Evolutionary conservation across 257 asterid species (phyloP), one percentile per base, ranked within the genome.

Genomic region (Capsicum rhomboideum): DNA sequence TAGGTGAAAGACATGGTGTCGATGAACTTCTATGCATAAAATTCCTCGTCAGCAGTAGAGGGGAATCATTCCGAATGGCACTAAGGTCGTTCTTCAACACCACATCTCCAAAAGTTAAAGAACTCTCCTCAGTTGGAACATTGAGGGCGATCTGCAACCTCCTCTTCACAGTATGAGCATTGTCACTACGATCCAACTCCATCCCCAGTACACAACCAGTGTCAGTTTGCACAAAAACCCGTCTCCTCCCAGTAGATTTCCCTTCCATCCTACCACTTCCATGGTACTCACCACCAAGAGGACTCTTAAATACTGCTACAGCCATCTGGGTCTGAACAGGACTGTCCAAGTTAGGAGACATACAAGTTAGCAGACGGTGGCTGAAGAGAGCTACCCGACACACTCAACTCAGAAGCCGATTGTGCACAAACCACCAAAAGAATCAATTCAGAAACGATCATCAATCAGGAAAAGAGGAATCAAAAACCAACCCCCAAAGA

Each of bases 301-400:
- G 97, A 55, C 88, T 93, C 89, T 89, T 93, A 81, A 93, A 93
- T 83, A 92, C 93, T 82, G 97, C 94, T 80, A 97, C 95, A 83
- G 99, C 98, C 99, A 97, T 97, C 87, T 93, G 97, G 53, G 98
- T 97, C 88, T 92, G 96, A 85, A 95, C 96, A 83, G 98, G 97
- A 87, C 98, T 93, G 83, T 93, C 95, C 82, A 90, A 85, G 85
- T 94, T 93, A 82, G 88, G 95, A 87, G 98, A 93, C 98, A 95
- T 97, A 87, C 86, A 91, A 85, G 67, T 88, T 87, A 91, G 85
- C 87, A 91, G 97, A 92, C 85, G 94, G 91, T 90, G 82, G 83
- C 59, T 78, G 87, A 83, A 91, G 91, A 91, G 92, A 91, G 87
- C 86, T 87, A 84, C 66, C 85, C 89, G 49, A 61, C 85, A 87